Evolutionary conservation across 2,329 filamentous ascomycete genomes (phyloP), one percentile per base, ranked within the genome.

Genomic region (Sclerotinia spermophila): DNA sequence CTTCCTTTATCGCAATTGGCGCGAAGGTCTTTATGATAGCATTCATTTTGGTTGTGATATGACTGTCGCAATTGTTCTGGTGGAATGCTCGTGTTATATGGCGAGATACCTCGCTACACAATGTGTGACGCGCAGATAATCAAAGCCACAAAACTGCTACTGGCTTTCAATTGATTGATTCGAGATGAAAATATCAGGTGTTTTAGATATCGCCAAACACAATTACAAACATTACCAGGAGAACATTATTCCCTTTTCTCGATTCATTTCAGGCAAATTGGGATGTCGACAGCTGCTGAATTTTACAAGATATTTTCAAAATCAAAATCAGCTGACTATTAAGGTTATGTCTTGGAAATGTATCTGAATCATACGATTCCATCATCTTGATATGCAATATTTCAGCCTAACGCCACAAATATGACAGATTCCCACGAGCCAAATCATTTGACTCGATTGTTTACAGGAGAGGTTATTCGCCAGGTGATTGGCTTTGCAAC

Each of bases 1-100:
- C 70, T 68, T 71, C 44, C 42, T 66, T 45, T 45, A 72, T 69
- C 2, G 58, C 68, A 15, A 73, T 40, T 7, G 72, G 72, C 5
- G 67, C 72, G n/a, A 73, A 56, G 17, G 59, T 68, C 66, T 59
- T 68, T 59, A 72, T 60, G 15, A 73, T 64, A 35, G 71, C 59
- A 6, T 68, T 56, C 67, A 68, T 68, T 24, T 61, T 51, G 8
- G n/a, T 40, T 27, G 24, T 11, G 30, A 64, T 51, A 40, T 65
- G 33, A 2, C 21, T n/a, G 8, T 53, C 24, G 17, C 1, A 7
- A 38, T 38, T 51, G 1, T 53, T 40, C 1, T 27, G 8, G 10
- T 40, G 24, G 30, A n/a, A 13, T 48, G 2, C n/a, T n/a, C 27
- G 24, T 13, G 30, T 38, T 38, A 51, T 51, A 27, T 27, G 13